A percentile compares a stretch with the other conserved stretches of the same genome.
These are phyloP conservation scores for Epichloe elymi DNA, from an alignment of 2,329 filamentous ascomycete genomes.

Conservation along the genomic window DNA sequence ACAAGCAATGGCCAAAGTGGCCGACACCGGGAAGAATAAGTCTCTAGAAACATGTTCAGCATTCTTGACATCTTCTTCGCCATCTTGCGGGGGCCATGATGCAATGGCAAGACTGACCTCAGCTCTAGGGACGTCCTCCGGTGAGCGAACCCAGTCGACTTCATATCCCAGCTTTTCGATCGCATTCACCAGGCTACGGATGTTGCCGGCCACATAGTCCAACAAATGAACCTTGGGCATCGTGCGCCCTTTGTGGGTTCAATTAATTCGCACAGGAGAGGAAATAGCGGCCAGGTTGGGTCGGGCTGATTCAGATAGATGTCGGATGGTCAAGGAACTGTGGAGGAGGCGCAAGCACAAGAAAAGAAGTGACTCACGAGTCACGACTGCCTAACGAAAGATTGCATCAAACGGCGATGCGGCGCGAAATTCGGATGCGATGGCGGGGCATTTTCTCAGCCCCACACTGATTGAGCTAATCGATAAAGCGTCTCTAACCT, in stretches of 20 bases:
- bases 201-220: constrained; percentile 91
- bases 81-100: too few relatives aligned
- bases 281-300: too few relatives aligned
- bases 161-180: constrained; percentile 91
- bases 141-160: constrained; percentile 81
- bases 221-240: constrained; percentile 70
- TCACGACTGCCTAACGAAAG: not conserved
- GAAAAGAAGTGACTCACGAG: not conserved
- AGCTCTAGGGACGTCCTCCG: constrained; percentile 71
- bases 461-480: too few relatives aligned
- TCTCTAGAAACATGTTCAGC: constrained; percentile 41
- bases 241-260: constrained; percentile 13
- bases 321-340: not conserved
- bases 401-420: not conserved
- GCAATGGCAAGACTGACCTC: constrained; percentile 41
- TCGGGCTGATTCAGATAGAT: not conserved
- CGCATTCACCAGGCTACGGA: constrained; percentile 90
- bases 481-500: too few relatives aligned
- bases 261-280: too few relatives aligned
- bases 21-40: constrained; percentile 93
- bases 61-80: not conserved
- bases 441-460: constrained; percentile 12
- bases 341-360: not conserved
- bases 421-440: constrained; percentile 8
- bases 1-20: constrained; percentile 92